phyloP scores from a whole-genome alignment of 495 filamentous ascomycete species.

The Elasticomyces elasticus region DNA sequence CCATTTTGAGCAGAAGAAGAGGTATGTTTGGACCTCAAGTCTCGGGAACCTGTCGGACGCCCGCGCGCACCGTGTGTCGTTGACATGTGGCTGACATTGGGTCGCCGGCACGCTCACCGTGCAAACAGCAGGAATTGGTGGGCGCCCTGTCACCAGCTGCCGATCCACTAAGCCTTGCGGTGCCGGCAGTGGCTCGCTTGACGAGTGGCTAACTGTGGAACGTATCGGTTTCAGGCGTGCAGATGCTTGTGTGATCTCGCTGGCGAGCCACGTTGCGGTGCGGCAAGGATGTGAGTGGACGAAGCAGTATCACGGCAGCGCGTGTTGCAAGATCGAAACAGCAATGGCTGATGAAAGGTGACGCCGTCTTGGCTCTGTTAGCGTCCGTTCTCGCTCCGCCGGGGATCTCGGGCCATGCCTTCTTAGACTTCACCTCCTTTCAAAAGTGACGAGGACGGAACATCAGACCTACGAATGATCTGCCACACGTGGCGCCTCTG shows the following conservation, averaged over 20 bases:
- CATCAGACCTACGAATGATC: neutral
- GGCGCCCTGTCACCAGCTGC: neutral
- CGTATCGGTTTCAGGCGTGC: neutral
- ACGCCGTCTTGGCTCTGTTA: neutral
- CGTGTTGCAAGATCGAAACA: neutral
- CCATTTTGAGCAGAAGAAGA: slow-evolving; percentile 8
- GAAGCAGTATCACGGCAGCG: neutral
- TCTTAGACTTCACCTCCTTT: neutral
- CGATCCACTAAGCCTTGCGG: neutral
- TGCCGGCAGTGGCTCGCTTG: slow-evolving; percentile 1
- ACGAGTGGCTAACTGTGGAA: neutral
- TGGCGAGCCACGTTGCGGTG: neutral
- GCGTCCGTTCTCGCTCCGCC: too few relatives aligned
- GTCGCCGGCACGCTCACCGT: slow-evolving; percentile 6
- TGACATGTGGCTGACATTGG: slow-evolving; percentile 20
- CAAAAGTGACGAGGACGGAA: neutral
- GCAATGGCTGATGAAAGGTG: neutral
- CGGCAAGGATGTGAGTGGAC: neutral
- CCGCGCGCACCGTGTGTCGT: slow-evolving; percentile 1
- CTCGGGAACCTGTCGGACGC: neutral
- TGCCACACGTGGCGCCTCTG: neutral
- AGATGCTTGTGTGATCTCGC: neutral
- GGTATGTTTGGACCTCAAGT: slow-evolving; percentile 6
- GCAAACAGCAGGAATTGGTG: slow-evolving; percentile 3
- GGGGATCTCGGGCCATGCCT: too few relatives aligned